Conservation (phyloP, 2,329 filamentous ascomycete genomes). For the Diaporthe sp. region DNA sequence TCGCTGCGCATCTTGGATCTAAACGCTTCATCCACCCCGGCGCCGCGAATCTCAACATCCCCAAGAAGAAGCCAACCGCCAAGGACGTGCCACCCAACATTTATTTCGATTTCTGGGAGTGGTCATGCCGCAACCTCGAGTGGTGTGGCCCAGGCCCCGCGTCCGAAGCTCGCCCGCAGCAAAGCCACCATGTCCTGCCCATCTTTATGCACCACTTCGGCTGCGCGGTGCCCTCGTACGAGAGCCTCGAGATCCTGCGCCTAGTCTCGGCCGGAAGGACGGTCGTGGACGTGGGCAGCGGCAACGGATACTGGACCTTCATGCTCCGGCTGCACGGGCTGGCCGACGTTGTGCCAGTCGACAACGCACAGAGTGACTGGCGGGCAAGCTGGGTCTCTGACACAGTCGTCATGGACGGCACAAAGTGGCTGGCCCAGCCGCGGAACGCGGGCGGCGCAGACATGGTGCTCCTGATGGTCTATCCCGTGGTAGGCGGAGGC, state of each 20-base stretch:
- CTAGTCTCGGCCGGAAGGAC: conserved; percentile 65
- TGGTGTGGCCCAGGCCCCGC: conserved; percentile 72
- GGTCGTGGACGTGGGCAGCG: conserved; percentile 77
- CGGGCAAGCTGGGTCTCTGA: conserved; percentile 77
- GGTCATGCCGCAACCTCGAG: conserved; percentile 73
- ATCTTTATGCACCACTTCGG: conserved; percentile 85
- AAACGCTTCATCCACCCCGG: conserved; percentile 66
- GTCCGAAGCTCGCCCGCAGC: conserved; percentile 63
- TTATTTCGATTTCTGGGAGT: conserved; percentile 76
- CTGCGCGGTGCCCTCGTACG: conserved; percentile 78
- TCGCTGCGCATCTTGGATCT: conserved; percentile 68
- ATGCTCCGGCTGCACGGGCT: conserved; percentile 73
- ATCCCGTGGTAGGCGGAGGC: conserved; percentile 76
- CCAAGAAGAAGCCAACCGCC: conserved; percentile 60
- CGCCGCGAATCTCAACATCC: conserved; percentile 55
- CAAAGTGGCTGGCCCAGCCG: conserved; percentile 64
- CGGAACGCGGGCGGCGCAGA: conserved; percentile 63
- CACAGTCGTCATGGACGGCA: conserved; percentile 73
- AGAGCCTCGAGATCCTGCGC: conserved; percentile 72
- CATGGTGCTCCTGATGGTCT: conserved; percentile 77
- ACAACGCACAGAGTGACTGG: conserved; percentile 78
- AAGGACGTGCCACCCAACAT: conserved; percentile 67
- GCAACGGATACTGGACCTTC: conserved; percentile 82
- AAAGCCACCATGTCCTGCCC: conserved; percentile 77
- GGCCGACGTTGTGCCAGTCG: conserved; percentile 69